Evolutionary conservation across 257 asterid species (phyloP).

Genomic region (Nicotiana obtusifolia): DNA sequence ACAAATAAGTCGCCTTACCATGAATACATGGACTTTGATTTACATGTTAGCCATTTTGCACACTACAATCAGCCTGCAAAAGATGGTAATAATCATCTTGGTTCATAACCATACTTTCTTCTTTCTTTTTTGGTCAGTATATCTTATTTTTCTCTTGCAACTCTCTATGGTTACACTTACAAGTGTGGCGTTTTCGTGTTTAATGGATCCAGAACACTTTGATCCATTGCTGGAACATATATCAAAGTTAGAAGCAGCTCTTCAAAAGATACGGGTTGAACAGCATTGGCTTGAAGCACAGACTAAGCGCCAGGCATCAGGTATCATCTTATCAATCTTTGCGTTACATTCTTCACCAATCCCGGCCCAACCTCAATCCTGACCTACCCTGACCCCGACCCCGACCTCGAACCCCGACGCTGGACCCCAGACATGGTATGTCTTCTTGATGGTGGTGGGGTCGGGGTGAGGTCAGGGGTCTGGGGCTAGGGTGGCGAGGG

Average conservation of each 20-base stretch:
- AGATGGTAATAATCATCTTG: slow-evolving; percentile 45
- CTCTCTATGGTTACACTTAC: background rate
- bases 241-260: slow-evolving; percentile 82
- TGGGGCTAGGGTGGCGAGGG: too few species aligned
- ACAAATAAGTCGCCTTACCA: slow-evolving; percentile 86
- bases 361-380: too few species aligned
- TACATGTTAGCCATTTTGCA: slow-evolving; percentile 71
- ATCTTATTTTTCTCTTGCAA: background rate
- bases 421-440: too few species aligned
- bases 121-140: background rate
- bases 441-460: too few species aligned
- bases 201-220: slow-evolving; percentile 62
- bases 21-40: slow-evolving; percentile 82
- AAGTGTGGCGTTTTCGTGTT: background rate
- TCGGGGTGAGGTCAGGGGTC: too few species aligned
- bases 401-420: too few species aligned
- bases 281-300: slow-evolving; percentile 98
- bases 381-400: too few species aligned
- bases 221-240: slow-evolving; percentile 85
- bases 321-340: slow-evolving; percentile 9
- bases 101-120: background rate
- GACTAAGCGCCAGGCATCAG: slow-evolving; percentile 69
- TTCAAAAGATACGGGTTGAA: slow-evolving; percentile 81
- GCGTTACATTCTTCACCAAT: background rate
- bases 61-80: slow-evolving; percentile 84